Conservation (phyloP, 2,329 filamentous ascomycete species). For the Pestalotiopsis sp. region DNA sequence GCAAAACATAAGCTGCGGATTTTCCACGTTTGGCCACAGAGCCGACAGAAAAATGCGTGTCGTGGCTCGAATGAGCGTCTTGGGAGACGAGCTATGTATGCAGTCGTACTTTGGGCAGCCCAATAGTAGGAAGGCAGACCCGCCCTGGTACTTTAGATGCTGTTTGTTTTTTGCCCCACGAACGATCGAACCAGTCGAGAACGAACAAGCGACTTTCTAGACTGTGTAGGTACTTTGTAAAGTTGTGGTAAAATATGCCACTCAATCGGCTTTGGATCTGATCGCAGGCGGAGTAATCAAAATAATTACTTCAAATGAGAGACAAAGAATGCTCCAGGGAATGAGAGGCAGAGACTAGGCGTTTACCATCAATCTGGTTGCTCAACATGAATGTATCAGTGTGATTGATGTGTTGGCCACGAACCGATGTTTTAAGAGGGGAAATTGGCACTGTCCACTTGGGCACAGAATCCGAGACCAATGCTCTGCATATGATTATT, state of each 20-base stretch:
- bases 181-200: background rate
- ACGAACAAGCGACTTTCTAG: background rate
- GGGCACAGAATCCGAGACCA: constrained; percentile 5
- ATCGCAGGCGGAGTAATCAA: too few species aligned
- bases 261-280: too few species aligned
- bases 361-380: background rate
- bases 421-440: background rate
- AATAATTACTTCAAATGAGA: too few species aligned
- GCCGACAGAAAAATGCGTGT: constrained; percentile 21
- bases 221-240: background rate
- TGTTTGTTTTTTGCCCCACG: constrained; percentile 16
- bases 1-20: constrained; percentile 11
- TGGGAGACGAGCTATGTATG: constrained; percentile 30
- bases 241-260: background rate
- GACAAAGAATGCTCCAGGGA: background rate
- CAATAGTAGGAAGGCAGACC: constrained; percentile 35
- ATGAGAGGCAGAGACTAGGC: background rate
- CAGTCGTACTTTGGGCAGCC: constrained; percentile 32
- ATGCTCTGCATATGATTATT: background rate
- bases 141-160: constrained; percentile 15
- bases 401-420: background rate
- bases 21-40: constrained; percentile 32
- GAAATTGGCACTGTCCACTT: background rate
- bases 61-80: constrained; percentile 38
- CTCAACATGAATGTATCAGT: background rate